Evolutionary conservation across 768 basidiomycete species (phyloP).

Genomic region (Pulveroboletus ravenelii): DNA sequence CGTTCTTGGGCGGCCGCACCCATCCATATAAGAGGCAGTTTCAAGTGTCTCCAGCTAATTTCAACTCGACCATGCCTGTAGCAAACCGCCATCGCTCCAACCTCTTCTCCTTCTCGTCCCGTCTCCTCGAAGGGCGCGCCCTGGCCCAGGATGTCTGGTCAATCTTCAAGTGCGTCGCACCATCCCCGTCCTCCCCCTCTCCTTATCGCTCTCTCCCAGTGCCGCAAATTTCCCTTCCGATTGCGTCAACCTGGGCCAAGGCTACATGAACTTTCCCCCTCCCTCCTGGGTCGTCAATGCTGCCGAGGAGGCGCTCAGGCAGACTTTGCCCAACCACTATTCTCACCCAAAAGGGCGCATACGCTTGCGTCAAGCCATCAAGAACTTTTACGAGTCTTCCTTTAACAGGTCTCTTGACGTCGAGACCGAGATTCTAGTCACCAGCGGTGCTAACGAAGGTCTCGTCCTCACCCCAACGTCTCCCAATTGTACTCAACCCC

Average conservation of each 20-base stretch:
- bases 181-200: conserved; percentile 1
- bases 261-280: conserved; percentile 91
- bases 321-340: conserved; percentile 74
- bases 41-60: background rate
- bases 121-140: conserved; percentile 71
- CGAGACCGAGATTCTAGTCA: conserved; percentile 87
- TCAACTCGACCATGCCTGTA: background rate
- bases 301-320: conserved; percentile 61
- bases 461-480: conserved; percentile 2
- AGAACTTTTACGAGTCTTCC: conserved; percentile 65
- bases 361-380: conserved; percentile 84
- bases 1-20: background rate
- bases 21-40: background rate
- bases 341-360: conserved; percentile 87
- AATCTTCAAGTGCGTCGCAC: conserved; percentile 64
- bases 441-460: conserved; percentile 98
- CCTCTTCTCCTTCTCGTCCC: conserved; percentile 65
- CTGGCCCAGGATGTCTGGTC: conserved; percentile 87
- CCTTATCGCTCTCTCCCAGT: conserved; percentile 37
- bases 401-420: conserved; percentile 71
- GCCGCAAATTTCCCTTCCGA: conserved; percentile 84
- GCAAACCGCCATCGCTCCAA: conserved; percentile 37
- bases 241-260: conserved; percentile 93
- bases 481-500: background rate
- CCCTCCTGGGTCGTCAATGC: conserved; percentile 75